Conservation (phyloP, 257 asterid genomes). For the Solanum ahanhuiri region DNA sequence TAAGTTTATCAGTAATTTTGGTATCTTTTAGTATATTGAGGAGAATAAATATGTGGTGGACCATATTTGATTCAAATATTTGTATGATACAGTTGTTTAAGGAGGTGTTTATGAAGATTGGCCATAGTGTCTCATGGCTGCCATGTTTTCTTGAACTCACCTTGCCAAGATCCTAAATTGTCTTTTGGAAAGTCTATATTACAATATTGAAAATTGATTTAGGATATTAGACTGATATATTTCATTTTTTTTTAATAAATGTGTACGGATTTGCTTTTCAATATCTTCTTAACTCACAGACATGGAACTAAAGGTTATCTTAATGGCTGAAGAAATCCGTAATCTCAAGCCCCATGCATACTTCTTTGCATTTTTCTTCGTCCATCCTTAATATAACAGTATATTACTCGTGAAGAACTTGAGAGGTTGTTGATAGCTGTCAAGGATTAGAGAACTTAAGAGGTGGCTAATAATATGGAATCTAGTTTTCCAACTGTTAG, state of each 20-base stretch:
- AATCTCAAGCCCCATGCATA: not conserved
- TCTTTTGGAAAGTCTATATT: not conserved
- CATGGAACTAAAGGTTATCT: not conserved
- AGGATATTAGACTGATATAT: not conserved
- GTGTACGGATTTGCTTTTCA: not conserved
- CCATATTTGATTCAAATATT: not conserved
- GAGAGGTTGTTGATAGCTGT: not conserved
- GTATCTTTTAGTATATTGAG: not conserved
- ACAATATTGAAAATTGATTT: not conserved
- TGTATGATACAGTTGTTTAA: not conserved
- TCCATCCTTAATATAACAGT: not conserved
- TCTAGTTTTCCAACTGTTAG: not conserved
- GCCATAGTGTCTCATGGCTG: not conserved
- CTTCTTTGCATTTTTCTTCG: not conserved
- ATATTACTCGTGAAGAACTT: not conserved
- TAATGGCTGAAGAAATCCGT: not conserved
- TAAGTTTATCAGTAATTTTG: not conserved
- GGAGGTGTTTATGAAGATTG: not conserved
- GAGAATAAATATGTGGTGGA: not conserved
- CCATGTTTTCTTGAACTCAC: not conserved
- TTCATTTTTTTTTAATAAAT: not conserved
- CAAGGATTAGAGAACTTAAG: not conserved
- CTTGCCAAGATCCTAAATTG: not conserved
- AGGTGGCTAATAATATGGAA: not conserved
- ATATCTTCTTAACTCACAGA: not conserved